Evolutionary conservation across 352 stramenopile genomes (phyloP), one percentile per base, ranked within the genome.

Genomic region (Globisporangium ultimum): DNA sequence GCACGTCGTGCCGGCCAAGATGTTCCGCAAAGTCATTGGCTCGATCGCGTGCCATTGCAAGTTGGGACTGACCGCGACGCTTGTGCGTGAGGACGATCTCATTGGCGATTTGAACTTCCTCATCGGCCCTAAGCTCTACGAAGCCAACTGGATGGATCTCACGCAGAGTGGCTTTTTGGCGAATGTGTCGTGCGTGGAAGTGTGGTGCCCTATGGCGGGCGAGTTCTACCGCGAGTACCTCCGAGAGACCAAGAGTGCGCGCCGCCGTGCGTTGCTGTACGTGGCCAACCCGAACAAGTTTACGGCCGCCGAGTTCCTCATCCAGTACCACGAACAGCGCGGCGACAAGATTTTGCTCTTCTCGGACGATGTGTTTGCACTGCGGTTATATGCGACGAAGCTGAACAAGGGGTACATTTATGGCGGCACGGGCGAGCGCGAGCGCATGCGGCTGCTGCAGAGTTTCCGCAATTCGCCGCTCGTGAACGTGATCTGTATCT

Each of bases 81-180:
- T 99, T 22, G 98, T 99, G 32, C 91, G 98, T 24, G 98, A 99
- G 72, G 98, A 99, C 74, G 96, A 99, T 73, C 76, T 99, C 13
- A 99, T 99, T 74, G 94, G 91, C 21, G 96, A 99, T 76, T 79
- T 99, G n/a, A 98, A 99, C 76, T 99, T 98, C 76, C 85, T 99
- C 13, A 99, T 99, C 64, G 98, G 97, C 14, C 97, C 97, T 1
- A 99, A 99, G 69, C 67, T 94, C 20, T 94, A 94, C 53, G 84
- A 94, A 64, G 98, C 97, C 28, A 99, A 99, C 74, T 99, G 98
- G 98, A 99, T 99, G 96, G 97, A 99, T 78, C 76, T 99, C 11
- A 99, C 97, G 28, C 89, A 97, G 50, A 94, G 93, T 47, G 96
- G 97, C 3, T 99, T 98, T 70, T 66, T 99, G 43, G 96, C 97